A percentile compares a stretch with the other conserved stretches of the same genome.
Evolutionary conservation across 2,329 filamentous ascomycete genomes (phyloP).

Genomic region (Aureobasidium sp.): DNA sequence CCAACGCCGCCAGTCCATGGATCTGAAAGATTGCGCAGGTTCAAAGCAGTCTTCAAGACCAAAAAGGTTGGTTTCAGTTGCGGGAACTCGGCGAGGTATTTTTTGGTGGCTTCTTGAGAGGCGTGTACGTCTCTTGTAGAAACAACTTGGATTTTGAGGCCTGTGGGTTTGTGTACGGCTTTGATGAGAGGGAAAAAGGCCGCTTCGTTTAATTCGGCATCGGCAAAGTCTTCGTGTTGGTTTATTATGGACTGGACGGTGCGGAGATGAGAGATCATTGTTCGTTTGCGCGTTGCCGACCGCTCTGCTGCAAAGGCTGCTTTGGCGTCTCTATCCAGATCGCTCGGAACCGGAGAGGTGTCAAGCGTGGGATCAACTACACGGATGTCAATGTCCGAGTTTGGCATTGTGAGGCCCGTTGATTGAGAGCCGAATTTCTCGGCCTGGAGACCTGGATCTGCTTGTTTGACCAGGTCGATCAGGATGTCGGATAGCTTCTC

Average conservation of each 20-base stretch:
- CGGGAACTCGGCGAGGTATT: slow-evolving; percentile 45
- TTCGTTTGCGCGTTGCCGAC: not conserved
- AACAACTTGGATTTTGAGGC: slow-evolving; percentile 48
- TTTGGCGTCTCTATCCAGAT: not conserved
- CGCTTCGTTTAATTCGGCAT: slow-evolving; percentile 23
- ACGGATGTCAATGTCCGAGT: slow-evolving; percentile 51
- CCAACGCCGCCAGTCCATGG: slow-evolving; percentile 44
- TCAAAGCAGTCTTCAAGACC: slow-evolving; percentile 44
- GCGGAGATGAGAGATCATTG: not conserved
- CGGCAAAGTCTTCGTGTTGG: slow-evolving; percentile 18
- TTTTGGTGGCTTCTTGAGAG: slow-evolving; percentile 38
- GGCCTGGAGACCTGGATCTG: slow-evolving; percentile 24
- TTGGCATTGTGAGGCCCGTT: slow-evolving; percentile 45
- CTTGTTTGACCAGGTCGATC: slow-evolving; percentile 23
- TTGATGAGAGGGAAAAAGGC: slow-evolving; percentile 35
- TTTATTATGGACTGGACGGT: not conserved
- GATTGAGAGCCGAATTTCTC: slow-evolving; percentile 48
- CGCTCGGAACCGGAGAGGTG: too few relatives aligned
- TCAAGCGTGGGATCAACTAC: slow-evolving; percentile 14
- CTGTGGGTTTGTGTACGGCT: slow-evolving; percentile 40
- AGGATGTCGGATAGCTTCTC: slow-evolving; percentile 30
- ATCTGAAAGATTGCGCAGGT: slow-evolving; percentile 44
- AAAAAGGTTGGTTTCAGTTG: slow-evolving; percentile 44
- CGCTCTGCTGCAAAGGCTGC: not conserved
- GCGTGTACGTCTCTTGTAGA: slow-evolving; percentile 32